Evolutionary conservation across 208 protist species (phyloP), one percentile per base, ranked within the genome.

Genomic region (Trypanosoma congolense): DNA sequence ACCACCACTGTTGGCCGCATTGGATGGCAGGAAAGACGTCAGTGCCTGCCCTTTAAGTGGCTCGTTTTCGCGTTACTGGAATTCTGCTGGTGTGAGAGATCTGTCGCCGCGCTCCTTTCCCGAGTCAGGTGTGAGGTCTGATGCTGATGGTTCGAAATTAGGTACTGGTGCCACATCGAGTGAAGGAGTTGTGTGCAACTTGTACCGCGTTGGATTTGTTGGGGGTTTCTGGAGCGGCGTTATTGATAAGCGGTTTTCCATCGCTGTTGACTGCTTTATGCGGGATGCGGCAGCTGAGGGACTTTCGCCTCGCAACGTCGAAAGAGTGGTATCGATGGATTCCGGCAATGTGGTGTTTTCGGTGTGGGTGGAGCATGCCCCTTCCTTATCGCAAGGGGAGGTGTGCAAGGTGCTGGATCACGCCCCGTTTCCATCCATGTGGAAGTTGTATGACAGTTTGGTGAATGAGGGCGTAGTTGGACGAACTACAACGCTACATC

Each of bases 151-250:
- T 22, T 25, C 12, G 16, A 36, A 41, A 9, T 10, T 29, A 26
- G 18, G 16, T 24, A 4, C 4, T 42, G 49, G 4, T 40, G 29
- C 3, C 41, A 18, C 29, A 36, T 8, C 33, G 14, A 22, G 43
- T 8, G 2, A 22, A 10, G 22, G 8, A 4, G 42, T 35, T n/a
- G 24, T 56, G 2, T 64, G 18, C 41, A 74, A 48, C 2, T 61
- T 70, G n/a, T 77, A 78, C 51, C 64, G 81, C 50, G 77, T 89
- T 8, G 81, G 81, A 12, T 89, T 89, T 75, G 65, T 80, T 18
- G 81, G 81, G 0, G 41, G 68, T 50, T 46, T 59, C 5, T 89
- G 81, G 81, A 67, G 61, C 4, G 18, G 59, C 30, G 48, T 89
- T 45, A 42, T 83, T 21, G 41, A 72, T 30, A 49, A 31, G 6